Conservation (phyloP, 2,329 filamentous ascomycete genomes). For the Pezicula radicicola region DNA sequence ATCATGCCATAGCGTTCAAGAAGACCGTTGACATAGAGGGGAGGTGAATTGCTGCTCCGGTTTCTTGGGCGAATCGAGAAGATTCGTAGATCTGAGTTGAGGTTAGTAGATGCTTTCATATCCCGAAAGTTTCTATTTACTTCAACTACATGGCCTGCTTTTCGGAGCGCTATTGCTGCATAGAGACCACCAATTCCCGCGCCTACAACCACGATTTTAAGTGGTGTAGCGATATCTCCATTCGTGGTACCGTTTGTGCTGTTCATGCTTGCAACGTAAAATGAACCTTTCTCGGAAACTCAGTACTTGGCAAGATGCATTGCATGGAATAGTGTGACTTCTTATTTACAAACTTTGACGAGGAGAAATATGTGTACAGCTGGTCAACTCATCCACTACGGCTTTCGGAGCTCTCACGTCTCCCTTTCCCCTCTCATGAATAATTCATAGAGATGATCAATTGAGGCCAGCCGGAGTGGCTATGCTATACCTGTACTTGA, state of each 20-base stretch:
- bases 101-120: neutral
- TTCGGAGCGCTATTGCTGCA: constrained; percentile 40
- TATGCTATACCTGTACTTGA: no score
- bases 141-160: constrained; percentile 30
- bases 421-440: no score
- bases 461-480: no score
- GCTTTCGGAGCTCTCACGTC: no score
- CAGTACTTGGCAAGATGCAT: no score
- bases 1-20: constrained; percentile 42
- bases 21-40: constrained; percentile 56
- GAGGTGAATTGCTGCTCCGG: constrained; percentile 60
- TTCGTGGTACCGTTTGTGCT: neutral
- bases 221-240: neutral
- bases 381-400: no score
- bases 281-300: no score
- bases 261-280: no score
- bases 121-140: constrained; percentile 13
- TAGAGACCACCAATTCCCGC: constrained; percentile 49
- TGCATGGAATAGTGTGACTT: no score
- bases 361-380: no score
- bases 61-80: constrained; percentile 51
- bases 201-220: constrained; percentile 6
- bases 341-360: no score
- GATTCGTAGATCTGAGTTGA: constrained; percentile 49
- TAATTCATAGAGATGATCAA: no score